Evolutionary conservation across 108 stramenopile species (phyloP).

Genomic region (Nitzschia sp.): DNA sequence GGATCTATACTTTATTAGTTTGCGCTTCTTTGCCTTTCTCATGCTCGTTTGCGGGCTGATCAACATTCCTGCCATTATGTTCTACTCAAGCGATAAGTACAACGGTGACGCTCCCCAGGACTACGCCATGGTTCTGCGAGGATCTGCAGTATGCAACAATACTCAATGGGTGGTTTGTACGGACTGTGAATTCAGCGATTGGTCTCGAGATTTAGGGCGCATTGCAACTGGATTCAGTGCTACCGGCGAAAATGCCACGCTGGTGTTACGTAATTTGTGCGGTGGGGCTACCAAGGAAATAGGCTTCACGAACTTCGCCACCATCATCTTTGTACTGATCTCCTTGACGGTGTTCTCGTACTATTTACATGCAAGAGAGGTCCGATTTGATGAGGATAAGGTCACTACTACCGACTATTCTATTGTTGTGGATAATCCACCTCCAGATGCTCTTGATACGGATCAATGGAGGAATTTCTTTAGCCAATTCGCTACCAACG

Average conservation of each 20-base stretch:
- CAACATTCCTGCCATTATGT: conserved; percentile 68
- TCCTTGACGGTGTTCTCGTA: conserved; percentile 35
- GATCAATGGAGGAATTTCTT: conserved; percentile 84
- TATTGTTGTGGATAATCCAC: conserved; percentile 73
- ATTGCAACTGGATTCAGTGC: conserved; percentile 24
- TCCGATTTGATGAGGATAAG: conserved; percentile 68
- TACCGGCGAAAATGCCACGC: conserved; percentile 34
- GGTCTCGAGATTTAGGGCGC: conserved; percentile 34
- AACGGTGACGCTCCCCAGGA: conserved; percentile 34
- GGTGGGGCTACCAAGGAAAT: conserved; percentile 40
- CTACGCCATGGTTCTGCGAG: conserved; percentile 24
- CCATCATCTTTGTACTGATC: conserved; percentile 55
- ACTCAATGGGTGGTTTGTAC: conserved; percentile 50
- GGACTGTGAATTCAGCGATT: conserved; percentile 9
- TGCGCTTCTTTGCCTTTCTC: conserved; percentile 57
- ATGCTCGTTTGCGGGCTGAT: conserved; percentile 67
- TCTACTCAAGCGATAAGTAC: conserved; percentile 58
- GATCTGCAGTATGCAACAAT: conserved; percentile 65
- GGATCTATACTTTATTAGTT: conserved; percentile 62
- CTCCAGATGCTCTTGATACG: conserved; percentile 64
- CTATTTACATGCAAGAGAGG: conserved; percentile 62
- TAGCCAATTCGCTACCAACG: conserved; percentile 45
- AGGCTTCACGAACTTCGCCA: conserved; percentile 67
- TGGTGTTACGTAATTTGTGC: conserved; percentile 68
- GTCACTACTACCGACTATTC: conserved; percentile 74